Base-by-base conservation (phyloP, 2,329 filamentous ascomycete genomes). In the Diplodia intermedia region DNA sequence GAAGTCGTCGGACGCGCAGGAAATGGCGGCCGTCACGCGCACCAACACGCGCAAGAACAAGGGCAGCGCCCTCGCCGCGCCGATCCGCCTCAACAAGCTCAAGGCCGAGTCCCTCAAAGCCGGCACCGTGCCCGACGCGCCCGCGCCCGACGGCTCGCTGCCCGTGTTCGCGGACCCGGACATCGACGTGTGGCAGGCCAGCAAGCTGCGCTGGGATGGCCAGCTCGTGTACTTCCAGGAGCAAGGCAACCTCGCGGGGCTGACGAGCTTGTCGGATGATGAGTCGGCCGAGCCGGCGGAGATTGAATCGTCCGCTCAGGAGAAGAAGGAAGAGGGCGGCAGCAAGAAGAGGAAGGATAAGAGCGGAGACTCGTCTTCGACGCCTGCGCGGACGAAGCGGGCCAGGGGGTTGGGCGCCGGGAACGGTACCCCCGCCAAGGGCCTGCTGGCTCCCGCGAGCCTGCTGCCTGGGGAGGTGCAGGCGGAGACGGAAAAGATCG, bases 21-120 rank as follows among this genome's bases (percentile, higher is more conserved):
- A 83, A 67, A 73, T 85, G 9, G 78, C 82, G 12, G 72, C 79
- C 12, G 66, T 80, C 18, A 85, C 83, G 1, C 78, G 80, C 40
- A 75, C 74, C 61, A 86, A 86, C 71, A 86, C 84, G 9, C 77
- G 80, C 50, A 82, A 82, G 73, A 86, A 86, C 73, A 85, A 85
- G 69, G 80, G 80, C 55, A 80, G 79, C 29, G 77, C 80, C 18
- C 70, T 84, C 29, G 73, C 80, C 65, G 83, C 83, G 54, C 75
- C 73, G n/a, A 71, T 81, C 9, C 77, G 81, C 38, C 73, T 86
- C 12, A 74, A 78, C 29, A 82, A 81, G 67, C 74, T 85, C 11
- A 74, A 75, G 11, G 73, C 73, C 12, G 80, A 80, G 8, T 69
- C 70, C 8, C 40, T 57, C 52, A 71, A 23, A 31, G n/a, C 63